Conservation (phyloP, 1,284 basidiomycete genomes). For the Flammula alnicola region DNA sequence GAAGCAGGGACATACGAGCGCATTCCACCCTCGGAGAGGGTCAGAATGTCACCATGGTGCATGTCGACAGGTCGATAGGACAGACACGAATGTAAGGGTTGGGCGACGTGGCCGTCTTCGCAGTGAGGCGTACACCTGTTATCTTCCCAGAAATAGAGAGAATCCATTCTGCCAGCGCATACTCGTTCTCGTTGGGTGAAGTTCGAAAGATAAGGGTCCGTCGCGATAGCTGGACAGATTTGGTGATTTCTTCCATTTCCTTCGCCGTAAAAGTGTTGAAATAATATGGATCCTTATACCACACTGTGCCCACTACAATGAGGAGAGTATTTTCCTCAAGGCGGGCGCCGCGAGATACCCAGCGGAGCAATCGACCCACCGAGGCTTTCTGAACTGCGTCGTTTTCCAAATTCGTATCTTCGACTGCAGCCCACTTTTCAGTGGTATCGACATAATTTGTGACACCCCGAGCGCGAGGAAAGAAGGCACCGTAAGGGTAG, state of each 20-base stretch:
- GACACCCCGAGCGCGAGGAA: conserved; percentile 31
- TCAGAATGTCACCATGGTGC: conserved; percentile 33
- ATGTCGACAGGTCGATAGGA: conserved; percentile 35
- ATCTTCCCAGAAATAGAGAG: conserved; percentile 35
- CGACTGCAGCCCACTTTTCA: conserved; percentile 32
- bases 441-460: conserved; percentile 34
- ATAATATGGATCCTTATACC: conserved; percentile 34
- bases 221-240: conserved; percentile 34
- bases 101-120: conserved; percentile 35
- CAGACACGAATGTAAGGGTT: conserved; percentile 35
- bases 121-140: conserved; percentile 34
- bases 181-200: conserved; percentile 31
- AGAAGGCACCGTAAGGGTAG: conserved; percentile 40
- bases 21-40: conserved; percentile 37
- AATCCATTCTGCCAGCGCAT: conserved; percentile 39
- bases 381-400: conserved; percentile 30
- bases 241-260: conserved; percentile 34
- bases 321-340: conserved; percentile 37
- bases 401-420: conserved; percentile 37
- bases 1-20: conserved; percentile 33
- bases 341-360: conserved; percentile 32
- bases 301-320: conserved; percentile 35
- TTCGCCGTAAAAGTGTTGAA: conserved; percentile 37
- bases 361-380: conserved; percentile 34
- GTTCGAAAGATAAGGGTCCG: conserved; percentile 34